phyloP scores from a whole-genome alignment of 768 basidiomycete species.

The Kwoniella mangroviensis region DNA sequence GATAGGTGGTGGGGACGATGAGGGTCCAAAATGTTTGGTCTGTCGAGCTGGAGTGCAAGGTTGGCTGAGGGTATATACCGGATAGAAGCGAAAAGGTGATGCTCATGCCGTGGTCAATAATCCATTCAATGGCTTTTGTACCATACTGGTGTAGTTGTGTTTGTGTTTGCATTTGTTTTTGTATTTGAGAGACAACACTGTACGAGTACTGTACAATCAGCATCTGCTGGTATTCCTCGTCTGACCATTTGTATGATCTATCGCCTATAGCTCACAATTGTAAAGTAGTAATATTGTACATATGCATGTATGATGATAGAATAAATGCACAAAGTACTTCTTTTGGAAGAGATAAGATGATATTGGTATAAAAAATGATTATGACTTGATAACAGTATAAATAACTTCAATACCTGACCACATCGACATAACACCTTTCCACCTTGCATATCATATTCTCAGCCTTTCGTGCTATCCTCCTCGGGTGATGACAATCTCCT shows the following conservation, averaged over 20 bases:
- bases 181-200: no score
- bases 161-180: neutral
- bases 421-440: neutral
- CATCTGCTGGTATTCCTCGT: neutral
- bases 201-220: neutral
- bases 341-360: neutral
- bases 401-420: neutral
- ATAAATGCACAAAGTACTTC: neutral
- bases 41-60: slow-evolving; percentile 29
- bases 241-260: neutral
- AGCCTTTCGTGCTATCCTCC: neutral
- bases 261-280: neutral
- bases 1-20: neutral
- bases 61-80: slow-evolving; percentile 36
- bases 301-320: neutral
- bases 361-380: neutral
- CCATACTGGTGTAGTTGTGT: neutral
- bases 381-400: neutral
- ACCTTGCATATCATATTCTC: neutral
- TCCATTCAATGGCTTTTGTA: neutral
- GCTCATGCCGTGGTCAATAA: neutral
- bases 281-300: neutral
- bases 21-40: slow-evolving; percentile 25
- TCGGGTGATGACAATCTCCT: slow-evolving; percentile 25
- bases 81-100: neutral